Base-by-base conservation (phyloP, 192 early-diverging fungal genomes). In the Phycomyces nitens region DNA sequence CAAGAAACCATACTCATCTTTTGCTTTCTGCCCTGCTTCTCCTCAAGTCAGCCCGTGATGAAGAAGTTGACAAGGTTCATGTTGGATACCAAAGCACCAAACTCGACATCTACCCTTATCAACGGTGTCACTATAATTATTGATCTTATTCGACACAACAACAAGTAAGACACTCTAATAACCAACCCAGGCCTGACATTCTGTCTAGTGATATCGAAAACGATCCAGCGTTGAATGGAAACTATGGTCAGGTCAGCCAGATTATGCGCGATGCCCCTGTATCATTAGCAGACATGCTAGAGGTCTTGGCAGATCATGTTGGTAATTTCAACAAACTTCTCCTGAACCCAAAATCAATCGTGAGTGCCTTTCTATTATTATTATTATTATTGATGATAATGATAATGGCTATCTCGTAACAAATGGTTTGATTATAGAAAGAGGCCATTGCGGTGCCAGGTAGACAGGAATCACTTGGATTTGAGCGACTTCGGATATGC, bases 111-210 rank as follows among this genome's bases (percentile, higher is more conserved):
- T 16, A 89, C 92, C 20, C 82, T 99, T 27, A 92, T 88, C 59
- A 97, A 95, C 72, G 94, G 94, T 66, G 92, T 97, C 29, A 92
- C 88, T 55, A 95, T 99, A 60, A 90, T 99, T 66, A 96, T 99
- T 63, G 96, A 99, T 80, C 80, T 99, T 16, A 96, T 99, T 74
- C 86, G 96, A 62, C 87, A 94, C 65, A 97, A 97, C 74, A 98
- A 95, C 86, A 89, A 87, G 89, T 91, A 70, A 20, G 16, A 7
- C 7, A 5, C 29, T 34, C 7, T 2, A 34, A 34, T 34, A 34
- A n/a, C n/a, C n/a, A n/a, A n/a, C n/a, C n/a, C n/a, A n/a, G n/a
- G n/a, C n/a, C n/a, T 0, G 24, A 24, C 14, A 47, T 6, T 65
- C 18, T 14, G n/a, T 10, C 14, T 34, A 77, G 74, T 39, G 60